Conservation (phyloP, 2,329 filamentous ascomycete genomes). For the Emmonsiellopsis sp. region DNA sequence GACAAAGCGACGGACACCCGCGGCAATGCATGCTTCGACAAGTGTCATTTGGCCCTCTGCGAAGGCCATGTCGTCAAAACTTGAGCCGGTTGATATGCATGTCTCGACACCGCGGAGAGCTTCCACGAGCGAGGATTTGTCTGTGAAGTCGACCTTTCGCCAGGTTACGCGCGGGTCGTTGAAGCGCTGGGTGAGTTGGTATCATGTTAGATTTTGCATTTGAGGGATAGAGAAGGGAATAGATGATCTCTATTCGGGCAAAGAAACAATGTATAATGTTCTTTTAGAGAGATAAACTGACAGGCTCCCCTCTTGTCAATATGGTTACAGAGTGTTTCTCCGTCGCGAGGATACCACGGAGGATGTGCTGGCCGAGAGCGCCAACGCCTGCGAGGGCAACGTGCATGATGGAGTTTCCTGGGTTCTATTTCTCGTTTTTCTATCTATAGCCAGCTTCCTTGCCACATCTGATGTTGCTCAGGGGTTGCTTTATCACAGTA, state of each 20-base stretch:
- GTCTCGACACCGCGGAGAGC: conserved; percentile 1
- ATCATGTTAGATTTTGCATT: too few relatives aligned
- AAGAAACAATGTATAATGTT: background rate
- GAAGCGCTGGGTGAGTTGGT: background rate
- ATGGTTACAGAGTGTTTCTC: background rate
- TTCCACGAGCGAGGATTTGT: background rate
- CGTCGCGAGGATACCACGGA: background rate
- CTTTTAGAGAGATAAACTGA: background rate
- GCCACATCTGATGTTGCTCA: too few relatives aligned
- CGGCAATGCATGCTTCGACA: background rate
- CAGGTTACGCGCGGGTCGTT: background rate
- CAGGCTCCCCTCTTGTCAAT: background rate
- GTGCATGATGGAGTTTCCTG: background rate
- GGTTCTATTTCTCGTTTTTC: background rate
- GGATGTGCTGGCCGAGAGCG: conserved; percentile 2
- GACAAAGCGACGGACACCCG: background rate
- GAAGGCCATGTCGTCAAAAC: background rate
- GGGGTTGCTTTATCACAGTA: too few relatives aligned
- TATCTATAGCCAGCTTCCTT: too few relatives aligned
- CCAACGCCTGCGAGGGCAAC: conserved; percentile 1
- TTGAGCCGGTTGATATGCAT: background rate
- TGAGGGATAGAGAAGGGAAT: too few relatives aligned
- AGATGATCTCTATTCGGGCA: background rate
- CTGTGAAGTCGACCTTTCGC: background rate
- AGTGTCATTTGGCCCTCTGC: background rate